Evolutionary conservation across 306 rosid species (phyloP).

Genomic region (Hippophae gyantsensis): DNA sequence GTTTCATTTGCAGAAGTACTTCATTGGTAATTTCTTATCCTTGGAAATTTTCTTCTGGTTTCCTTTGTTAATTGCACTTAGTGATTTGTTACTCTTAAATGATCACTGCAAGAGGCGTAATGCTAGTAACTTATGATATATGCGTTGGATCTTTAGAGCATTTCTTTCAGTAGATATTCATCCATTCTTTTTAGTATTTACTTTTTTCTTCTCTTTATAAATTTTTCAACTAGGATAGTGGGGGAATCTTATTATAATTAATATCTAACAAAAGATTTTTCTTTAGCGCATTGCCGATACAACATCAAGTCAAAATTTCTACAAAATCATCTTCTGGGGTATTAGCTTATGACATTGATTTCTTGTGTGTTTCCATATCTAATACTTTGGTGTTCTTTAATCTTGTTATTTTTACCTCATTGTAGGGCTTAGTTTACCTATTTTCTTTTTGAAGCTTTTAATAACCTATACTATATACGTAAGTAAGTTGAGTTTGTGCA

Average conservation of each 20-base stretch:
- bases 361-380: neutral
- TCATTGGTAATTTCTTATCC: constrained; percentile 80
- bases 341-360: constrained; percentile 7
- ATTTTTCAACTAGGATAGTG: neutral
- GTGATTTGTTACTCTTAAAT: constrained; percentile 53
- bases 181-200: neutral
- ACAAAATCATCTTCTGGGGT: constrained; percentile 57
- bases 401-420: constrained; percentile 4
- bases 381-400: constrained; percentile 2
- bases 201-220: neutral
- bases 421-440: constrained; percentile 55
- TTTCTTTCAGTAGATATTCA: constrained; percentile 51
- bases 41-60: constrained; percentile 90
- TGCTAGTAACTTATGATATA: constrained; percentile 66
- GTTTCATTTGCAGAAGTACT: constrained; percentile 95
- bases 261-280: constrained; percentile 19
- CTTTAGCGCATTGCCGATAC: constrained; percentile 70
- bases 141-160: constrained; percentile 84
- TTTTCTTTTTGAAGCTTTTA: constrained; percentile 42
- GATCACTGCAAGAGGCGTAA: constrained; percentile 72
- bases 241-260: constrained; percentile 1
- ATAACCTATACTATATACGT: constrained; percentile 34
- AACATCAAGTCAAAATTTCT: constrained; percentile 42
- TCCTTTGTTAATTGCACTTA: constrained; percentile 98
- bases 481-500: constrained; percentile 35